Evolutionary conservation across 2,329 filamentous ascomycete genomes (phyloP).

Genomic region (Fusarium sp.): DNA sequence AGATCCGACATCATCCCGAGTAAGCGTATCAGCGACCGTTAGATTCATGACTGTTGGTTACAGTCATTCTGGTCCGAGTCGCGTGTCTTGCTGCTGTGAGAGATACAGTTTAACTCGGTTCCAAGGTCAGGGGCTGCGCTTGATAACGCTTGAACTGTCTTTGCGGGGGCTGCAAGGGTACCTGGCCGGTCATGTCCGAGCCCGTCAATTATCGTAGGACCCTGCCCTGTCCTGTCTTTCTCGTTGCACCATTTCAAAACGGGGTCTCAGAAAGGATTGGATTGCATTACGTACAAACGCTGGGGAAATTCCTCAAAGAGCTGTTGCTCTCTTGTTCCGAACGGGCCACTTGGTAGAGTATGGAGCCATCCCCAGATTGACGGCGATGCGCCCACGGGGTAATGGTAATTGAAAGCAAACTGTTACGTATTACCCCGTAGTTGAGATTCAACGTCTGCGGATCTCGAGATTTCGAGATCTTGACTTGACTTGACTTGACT

Average conservation of each 20-base stretch:
- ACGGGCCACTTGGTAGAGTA: slow-evolving; percentile 19
- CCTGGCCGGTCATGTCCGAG: slow-evolving; percentile 42
- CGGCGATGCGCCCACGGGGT: slow-evolving; percentile 39
- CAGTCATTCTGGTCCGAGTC: neutral
- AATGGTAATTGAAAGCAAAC: slow-evolving; percentile 36
- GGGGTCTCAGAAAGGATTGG: slow-evolving; percentile 18
- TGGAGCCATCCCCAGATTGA: slow-evolving; percentile 44
- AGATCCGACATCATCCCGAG: neutral
- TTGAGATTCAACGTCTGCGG: slow-evolving; percentile 36
- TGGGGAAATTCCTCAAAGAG: slow-evolving; percentile 30
- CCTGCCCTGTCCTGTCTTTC: slow-evolving; percentile 5
- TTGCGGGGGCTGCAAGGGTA: slow-evolving; percentile 34
- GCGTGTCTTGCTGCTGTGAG: neutral
- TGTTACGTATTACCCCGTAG: slow-evolving; percentile 43
- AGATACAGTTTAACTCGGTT: neutral
- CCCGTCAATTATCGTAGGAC: slow-evolving; percentile 5
- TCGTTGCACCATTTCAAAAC: slow-evolving; percentile 27
- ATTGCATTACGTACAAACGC: slow-evolving; percentile 44
- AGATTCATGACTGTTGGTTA: neutral
- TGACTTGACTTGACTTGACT: slow-evolving; percentile 10
- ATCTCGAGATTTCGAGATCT: slow-evolving; percentile 24
- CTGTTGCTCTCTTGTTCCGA: slow-evolving; percentile 11
- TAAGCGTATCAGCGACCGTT: slow-evolving; percentile 1
- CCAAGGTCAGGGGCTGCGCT: slow-evolving; percentile 25
- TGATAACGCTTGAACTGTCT: slow-evolving; percentile 22